Evolutionary conservation across 2,329 filamentous ascomycete species (phyloP), one percentile per base, ranked within the genome.

Genomic region (Fusarium sp.): DNA sequence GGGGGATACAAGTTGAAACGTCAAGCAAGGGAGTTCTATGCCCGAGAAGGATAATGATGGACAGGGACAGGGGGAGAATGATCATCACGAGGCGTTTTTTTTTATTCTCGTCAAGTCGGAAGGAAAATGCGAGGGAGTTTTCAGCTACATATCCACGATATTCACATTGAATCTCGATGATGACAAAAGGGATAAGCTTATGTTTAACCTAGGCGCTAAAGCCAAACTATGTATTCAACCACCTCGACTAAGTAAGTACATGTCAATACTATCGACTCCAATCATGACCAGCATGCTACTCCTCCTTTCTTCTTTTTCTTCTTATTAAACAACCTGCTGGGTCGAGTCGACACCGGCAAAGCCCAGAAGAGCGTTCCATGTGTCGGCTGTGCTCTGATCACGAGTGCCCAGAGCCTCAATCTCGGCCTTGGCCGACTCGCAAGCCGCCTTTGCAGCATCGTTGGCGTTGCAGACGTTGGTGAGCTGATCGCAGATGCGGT

Each of bases 401-500:
- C 83, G 84, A 38, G 86, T 88, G 2, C 86, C 87, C 13, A 88
- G 80, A 1, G 86, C 86, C 75, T 83, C 69, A 58, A 91, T 87
- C 80, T 86, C 79, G 1, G 87, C 84, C 82, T 91, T 84, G 4
- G 90, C 91, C 27, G 82, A 81, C 59, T 81, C 75, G 81, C 89
- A 91, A 6, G 86, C 85, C 14, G 85, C 79, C 74, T 88, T 85
- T 63, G 91, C 91, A 5, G 89, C 90, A 29, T 84, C 85, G 79
- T 91, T 91, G 63, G 91, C 91, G 42, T 85, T 84, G 83, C 91
- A 93, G 40, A 91, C 90, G 82, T 92, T 93, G 79, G 82, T 87
- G 68, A 93, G 86, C 84, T 93, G 90, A 82, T 93, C 91, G 82
- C 90, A 91, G 81, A 93, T 90, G 70, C 91, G 88, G 86, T 92